phyloP scores from a whole-genome alignment of 805 yeast species.

The Candida morakotiae region DNA sequence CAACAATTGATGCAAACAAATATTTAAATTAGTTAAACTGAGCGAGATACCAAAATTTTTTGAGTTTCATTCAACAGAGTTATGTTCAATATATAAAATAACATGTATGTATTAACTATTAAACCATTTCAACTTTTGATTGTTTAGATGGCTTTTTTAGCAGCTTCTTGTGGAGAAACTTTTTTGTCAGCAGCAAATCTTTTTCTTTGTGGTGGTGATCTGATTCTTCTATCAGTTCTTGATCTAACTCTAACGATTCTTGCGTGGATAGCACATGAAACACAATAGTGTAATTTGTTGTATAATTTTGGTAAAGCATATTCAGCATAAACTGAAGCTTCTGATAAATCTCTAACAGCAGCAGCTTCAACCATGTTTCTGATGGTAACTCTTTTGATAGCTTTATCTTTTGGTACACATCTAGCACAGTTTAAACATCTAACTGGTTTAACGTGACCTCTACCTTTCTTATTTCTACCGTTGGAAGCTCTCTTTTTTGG shows the following conservation, averaged over 20 bases:
- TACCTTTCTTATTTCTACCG: conserved; percentile 99
- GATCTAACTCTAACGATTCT: conserved; percentile 99
- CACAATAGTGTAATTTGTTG: conserved; percentile 99
- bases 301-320: conserved; percentile 99
- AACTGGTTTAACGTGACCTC: conserved; percentile 99
- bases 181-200: conserved; percentile 96
- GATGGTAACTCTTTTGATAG: conserved; percentile 99
- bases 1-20: too few relatives aligned
- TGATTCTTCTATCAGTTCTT: conserved; percentile 95
- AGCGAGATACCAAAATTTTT: too few relatives aligned
- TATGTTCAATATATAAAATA: too few relatives aligned
- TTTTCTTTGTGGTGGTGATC: conserved; percentile 99
- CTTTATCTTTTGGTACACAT: conserved; percentile 99
- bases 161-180: conserved; percentile 96
- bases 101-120: neutral
- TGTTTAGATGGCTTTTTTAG: conserved; percentile 67
- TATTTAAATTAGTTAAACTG: too few relatives aligned
- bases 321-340: conserved; percentile 98
- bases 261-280: conserved; percentile 99
- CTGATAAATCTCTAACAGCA: conserved; percentile 99
- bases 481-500: conserved; percentile 99
- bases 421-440: conserved; percentile 99
- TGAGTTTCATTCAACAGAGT: too few relatives aligned
- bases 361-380: conserved; percentile 99
- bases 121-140: neutral